Base-by-base conservation (phyloP, 345 rosid species). In the Trapa incisa region DNA sequence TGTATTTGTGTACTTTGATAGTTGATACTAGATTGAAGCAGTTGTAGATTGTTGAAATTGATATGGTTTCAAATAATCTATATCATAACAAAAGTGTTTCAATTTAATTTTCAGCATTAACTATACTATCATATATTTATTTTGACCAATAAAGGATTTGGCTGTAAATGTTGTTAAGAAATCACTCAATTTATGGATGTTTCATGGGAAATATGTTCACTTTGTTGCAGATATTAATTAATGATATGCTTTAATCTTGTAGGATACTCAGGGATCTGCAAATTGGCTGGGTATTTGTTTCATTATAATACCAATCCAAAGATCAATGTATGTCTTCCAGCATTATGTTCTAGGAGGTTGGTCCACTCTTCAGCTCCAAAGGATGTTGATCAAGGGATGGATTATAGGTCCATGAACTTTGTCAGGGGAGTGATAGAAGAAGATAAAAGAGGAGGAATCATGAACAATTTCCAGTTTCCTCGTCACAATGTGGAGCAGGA, bases 381-480 rank as follows among this genome's bases (percentile, higher is more conserved):
- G 41, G 80, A 82, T 22, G 72, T 65, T 39, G 72, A 73, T 22
- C 65, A 61, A 0, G 70, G 79, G 17, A 52, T 73, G 14, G 58
- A 60, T 64, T 67, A 65, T 29, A 79, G 68, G 48, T 65, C 79
- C 64, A 72, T 82, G 85, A 79, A 83, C 17, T 76, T 73, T 61
- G 86, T 93, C 47, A 78, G 79, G 71, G 83, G 77, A 64, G 74
- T 75, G 33, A 0, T 90, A 35, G 80, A 72, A 45, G 83, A 80
- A 62, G 91, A 82, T 45, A 76, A 68, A 37, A 74, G 66, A 48
- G 57, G 70, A 5, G 13, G 67, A n/a, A 43, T 48, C 38, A 71
- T 29, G 10, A 14, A 76, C 13, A 64, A 60, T 65, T 65, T 65
- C 69, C 78, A 65, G 12, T 37, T 47, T 67, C 14, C 78, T 47